A percentile compares a stretch with the other conserved stretches of the same genome.
Evolutionary conservation across 345 rosid genomes (phyloP).

Genomic region (Eucalyptus dawsonii): DNA sequence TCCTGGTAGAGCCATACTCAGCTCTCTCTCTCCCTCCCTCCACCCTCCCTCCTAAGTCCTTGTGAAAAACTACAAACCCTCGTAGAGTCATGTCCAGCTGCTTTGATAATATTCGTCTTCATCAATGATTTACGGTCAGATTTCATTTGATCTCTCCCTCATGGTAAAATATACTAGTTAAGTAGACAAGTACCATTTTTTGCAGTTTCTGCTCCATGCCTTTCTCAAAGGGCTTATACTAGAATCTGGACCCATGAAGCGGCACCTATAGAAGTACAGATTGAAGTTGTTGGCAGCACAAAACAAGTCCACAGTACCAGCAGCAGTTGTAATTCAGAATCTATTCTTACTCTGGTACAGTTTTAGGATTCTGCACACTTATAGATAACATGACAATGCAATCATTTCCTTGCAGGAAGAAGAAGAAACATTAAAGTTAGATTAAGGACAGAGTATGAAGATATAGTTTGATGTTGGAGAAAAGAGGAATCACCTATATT

Average conservation of each 20-base stretch:
- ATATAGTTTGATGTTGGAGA: not conserved
- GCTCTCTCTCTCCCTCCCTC: no score
- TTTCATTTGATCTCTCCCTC: not conserved
- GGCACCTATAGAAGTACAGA: slow-evolving; percentile 33
- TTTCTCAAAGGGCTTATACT: slow-evolving; percentile 22
- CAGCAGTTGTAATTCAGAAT: not conserved
- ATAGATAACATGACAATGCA: slow-evolving; percentile 40
- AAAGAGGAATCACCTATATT: slow-evolving; percentile 29
- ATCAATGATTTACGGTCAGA: not conserved
- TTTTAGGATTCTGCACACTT: slow-evolving; percentile 36
- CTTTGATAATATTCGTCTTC: not conserved
- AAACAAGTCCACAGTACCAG: not conserved
- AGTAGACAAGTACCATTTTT: slow-evolving; percentile 29
- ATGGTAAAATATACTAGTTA: not conserved
- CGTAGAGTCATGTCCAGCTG: not conserved
- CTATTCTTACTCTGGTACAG: slow-evolving; percentile 60
- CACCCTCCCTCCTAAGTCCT: no score
- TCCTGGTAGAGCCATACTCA: not conserved
- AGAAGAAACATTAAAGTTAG: not conserved
- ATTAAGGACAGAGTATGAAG: not conserved
- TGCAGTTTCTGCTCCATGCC: slow-evolving; percentile 49
- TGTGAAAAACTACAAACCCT: not conserved
- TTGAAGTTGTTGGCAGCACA: not conserved
- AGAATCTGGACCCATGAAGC: slow-evolving; percentile 41
- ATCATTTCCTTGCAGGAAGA: slow-evolving; percentile 30